A percentile compares a stretch with the other conserved stretches of the same genome.
phyloP scores from a whole-genome alignment of 495 filamentous ascomycete genomes.

The Trichoderma virens region DNA sequence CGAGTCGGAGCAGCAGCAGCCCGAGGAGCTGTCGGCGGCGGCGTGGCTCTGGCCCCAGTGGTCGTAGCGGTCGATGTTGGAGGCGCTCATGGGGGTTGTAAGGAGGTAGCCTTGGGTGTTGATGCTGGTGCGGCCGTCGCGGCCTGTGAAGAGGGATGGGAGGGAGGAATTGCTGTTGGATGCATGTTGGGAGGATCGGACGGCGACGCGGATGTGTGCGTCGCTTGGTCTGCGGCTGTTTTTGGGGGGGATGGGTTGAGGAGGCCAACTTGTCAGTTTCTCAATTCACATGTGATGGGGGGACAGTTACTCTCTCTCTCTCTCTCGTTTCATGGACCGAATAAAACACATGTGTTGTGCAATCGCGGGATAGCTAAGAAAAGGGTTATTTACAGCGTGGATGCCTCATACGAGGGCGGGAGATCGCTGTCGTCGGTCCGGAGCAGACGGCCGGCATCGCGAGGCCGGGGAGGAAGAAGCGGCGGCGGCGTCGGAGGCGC shows the following conservation, averaged over 20 bases:
- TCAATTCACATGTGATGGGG: too few species aligned
- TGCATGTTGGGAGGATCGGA: neutral
- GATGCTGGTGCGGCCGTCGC: neutral
- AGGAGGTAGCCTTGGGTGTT: neutral
- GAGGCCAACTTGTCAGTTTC: neutral
- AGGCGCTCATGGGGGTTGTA: neutral
- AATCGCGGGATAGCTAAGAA: neutral
- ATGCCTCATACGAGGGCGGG: neutral
- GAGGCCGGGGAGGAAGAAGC: neutral
- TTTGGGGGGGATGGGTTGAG: neutral
- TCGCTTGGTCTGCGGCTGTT: neutral
- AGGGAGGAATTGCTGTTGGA: neutral
- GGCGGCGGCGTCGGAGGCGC: neutral
- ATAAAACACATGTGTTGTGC: too few species aligned
- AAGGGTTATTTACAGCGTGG: neutral
- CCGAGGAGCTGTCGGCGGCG: conserved; percentile 12
- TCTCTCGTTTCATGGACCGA: too few species aligned
- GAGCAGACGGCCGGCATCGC: neutral
- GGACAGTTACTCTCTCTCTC: too few species aligned
- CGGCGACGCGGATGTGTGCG: neutral
- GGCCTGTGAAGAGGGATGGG: neutral
- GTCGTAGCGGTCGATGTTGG: neutral
- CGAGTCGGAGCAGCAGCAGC: conserved; percentile 14
- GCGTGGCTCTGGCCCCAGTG: neutral
- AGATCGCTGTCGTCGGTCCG: neutral